Evolutionary conservation across 2,329 filamentous ascomycete species (phyloP).

Genomic region (Onygenales sp.): DNA sequence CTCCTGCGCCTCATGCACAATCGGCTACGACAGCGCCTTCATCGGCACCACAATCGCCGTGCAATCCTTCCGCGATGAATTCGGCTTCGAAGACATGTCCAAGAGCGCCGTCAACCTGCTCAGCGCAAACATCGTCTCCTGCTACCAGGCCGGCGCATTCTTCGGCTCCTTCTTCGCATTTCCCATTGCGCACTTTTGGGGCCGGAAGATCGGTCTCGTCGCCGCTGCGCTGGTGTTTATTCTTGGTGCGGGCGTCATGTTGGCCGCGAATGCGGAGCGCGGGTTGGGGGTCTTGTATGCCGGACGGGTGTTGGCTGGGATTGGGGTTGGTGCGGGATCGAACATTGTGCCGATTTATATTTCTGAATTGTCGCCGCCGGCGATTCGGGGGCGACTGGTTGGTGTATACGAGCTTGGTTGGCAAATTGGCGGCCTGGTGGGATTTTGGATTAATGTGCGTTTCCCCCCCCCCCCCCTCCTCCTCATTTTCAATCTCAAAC

Average conservation of each 20-base stretch:
- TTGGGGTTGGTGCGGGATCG: slow-evolving; percentile 47
- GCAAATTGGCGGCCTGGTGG: slow-evolving; percentile 43
- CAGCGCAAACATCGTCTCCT: slow-evolving; percentile 67
- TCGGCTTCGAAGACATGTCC: slow-evolving; percentile 48
- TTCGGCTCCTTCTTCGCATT: slow-evolving; percentile 68
- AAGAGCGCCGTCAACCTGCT: slow-evolving; percentile 45
- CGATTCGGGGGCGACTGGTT: slow-evolving; percentile 50
- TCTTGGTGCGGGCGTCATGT: slow-evolving; percentile 62
- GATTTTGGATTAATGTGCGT: slow-evolving; percentile 41
- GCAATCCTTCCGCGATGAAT: slow-evolving; percentile 59
- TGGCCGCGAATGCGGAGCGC: slow-evolving; percentile 52
- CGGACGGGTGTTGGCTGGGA: slow-evolving; percentile 48
- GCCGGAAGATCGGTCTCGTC: slow-evolving; percentile 55
- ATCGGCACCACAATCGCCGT: slow-evolving; percentile 68
- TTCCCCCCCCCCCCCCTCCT: too few relatives aligned
- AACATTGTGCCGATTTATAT: slow-evolving; percentile 54
- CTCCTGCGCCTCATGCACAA: slow-evolving; percentile 50
- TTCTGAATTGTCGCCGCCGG: slow-evolving; percentile 47
- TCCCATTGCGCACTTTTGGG: slow-evolving; percentile 55
- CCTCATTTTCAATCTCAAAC: neutral
- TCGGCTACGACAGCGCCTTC: slow-evolving; percentile 62
- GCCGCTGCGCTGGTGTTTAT: slow-evolving; percentile 55
- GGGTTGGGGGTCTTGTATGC: slow-evolving; percentile 54
- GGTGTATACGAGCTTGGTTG: slow-evolving; percentile 49
- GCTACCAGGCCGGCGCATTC: slow-evolving; percentile 76